Evolutionary conservation across 495 filamentous ascomycete genomes (phyloP), one percentile per base, ranked within the genome.

Genomic region (Usnea hakonensis): DNA sequence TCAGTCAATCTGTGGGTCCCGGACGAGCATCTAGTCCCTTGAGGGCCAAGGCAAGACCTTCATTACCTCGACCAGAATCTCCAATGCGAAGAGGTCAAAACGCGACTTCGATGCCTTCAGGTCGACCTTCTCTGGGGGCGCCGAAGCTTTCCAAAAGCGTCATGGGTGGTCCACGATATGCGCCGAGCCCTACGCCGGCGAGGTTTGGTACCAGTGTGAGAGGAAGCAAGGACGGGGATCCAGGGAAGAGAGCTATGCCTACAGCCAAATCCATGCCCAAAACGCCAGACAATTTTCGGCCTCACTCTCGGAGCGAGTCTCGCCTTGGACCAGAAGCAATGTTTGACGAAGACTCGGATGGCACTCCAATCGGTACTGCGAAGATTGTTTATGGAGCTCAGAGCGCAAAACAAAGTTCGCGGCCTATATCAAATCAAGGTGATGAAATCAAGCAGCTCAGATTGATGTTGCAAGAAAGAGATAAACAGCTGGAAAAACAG

Each of bases 401-500:
- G 40, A 23, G 44, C 16, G 16, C 59, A 72, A 52, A 77, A 75
- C 58, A 63, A 76, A 36, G 76, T 75, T 23, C 76, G 43, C 76
- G 81, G 17, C 79, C 81, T 6, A 71, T 66, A 10, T 85, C 81
- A 33, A 74, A 79, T 55, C 75, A 78, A 17, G 83, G 87, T 17
- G 86, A 90, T 41, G 88, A 93, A 66, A 71, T 92, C 10, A 83
- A 86, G 67, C 74, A 79, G 52, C 79, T 83, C 38, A 78, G 79
- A 57, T 77, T 75, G 35, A 83, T 94, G 74, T 79, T 97, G 23
- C 82, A 91, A 64, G 91, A 96, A 55, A 86, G 90, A 28, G 90
- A 98, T 68, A 81, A 79, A 64, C 90, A 96, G 70, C 77, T 98
- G 19, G 87, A 88, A 61, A 93, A 96, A 57, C 94, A 98, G 69